Evolutionary conservation across 1,284 basidiomycete species (phyloP).

Genomic region (Trametes pubescens): DNA sequence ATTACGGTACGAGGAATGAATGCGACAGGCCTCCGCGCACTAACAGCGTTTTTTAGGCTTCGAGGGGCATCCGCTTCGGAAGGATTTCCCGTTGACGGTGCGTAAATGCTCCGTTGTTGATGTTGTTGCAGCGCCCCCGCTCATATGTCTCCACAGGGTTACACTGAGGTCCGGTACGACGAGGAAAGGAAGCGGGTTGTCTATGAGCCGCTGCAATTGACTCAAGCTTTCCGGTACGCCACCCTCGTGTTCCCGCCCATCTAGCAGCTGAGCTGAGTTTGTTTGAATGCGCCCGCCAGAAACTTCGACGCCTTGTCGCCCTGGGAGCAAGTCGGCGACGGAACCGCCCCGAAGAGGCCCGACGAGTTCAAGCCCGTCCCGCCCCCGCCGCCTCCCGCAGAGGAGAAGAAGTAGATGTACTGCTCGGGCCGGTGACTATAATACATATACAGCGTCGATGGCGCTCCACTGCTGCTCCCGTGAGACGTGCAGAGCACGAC

Average conservation of each 20-base stretch:
- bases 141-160: slow-evolving; percentile 65
- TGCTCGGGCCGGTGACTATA: slow-evolving; percentile 11
- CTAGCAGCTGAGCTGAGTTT: slow-evolving; percentile 15
- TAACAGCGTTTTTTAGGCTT: slow-evolving; percentile 66
- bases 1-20: slow-evolving; percentile 75
- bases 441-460: slow-evolving; percentile 20
- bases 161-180: slow-evolving; percentile 97
- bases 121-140: not conserved
- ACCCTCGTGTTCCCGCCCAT: slow-evolving; percentile 21
- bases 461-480: slow-evolving; percentile 11
- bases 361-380: slow-evolving; percentile 77
- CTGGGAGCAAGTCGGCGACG: slow-evolving; percentile 97
- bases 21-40: slow-evolving; percentile 6
- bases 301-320: slow-evolving; percentile 96
- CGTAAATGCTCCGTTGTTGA: slow-evolving; percentile 38
- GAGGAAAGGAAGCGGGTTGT: slow-evolving; percentile 99
- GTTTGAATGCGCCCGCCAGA: slow-evolving; percentile 49
- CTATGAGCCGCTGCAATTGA: slow-evolving; percentile 96
- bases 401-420: slow-evolving; percentile 71
- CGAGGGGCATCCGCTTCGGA: slow-evolving; percentile 97
- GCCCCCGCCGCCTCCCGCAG: slow-evolving; percentile 66
- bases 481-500: not conserved
- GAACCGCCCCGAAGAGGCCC: slow-evolving; percentile 75
- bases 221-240: slow-evolving; percentile 93
- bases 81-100: slow-evolving; percentile 97